Conservation (phyloP, 345 rosid species). For the Eucalyptus fibrosa region DNA sequence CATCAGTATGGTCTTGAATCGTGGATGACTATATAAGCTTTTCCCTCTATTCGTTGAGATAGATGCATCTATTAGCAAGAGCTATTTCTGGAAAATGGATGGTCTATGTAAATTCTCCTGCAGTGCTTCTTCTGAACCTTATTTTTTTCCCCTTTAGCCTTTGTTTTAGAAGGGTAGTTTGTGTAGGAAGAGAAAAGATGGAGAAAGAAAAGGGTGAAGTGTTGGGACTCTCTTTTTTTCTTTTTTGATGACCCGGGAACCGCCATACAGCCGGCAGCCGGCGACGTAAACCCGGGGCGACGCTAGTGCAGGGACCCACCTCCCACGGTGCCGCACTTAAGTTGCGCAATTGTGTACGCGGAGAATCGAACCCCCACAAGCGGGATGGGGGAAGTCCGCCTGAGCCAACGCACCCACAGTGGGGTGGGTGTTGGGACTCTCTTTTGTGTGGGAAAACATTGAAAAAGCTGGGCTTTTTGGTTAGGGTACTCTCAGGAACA, state of each 20-base stretch:
- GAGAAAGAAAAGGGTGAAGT: background rate
- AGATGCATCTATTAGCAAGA: background rate
- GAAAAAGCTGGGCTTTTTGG: background rate
- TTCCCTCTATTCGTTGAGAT: background rate
- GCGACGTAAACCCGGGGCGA: too few relatives aligned
- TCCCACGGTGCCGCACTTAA: too few relatives aligned
- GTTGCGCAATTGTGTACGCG: fast-evolving
- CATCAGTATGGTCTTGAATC: background rate
- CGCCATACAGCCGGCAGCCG: fast-evolving
- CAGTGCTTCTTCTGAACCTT: background rate
- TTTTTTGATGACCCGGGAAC: too few relatives aligned
- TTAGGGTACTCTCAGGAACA: background rate
- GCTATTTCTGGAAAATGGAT: background rate
- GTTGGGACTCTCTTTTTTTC: background rate
- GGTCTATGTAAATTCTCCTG: background rate
- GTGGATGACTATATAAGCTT: background rate
- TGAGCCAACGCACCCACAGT: fast-evolving
- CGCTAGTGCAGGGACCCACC: too few relatives aligned
- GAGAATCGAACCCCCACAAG: too few relatives aligned
- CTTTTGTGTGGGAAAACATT: background rate
- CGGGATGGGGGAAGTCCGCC: too few relatives aligned
- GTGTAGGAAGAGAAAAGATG: background rate
- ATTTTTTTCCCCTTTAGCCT: background rate
- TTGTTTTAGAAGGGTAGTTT: background rate
- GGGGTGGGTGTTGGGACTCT: background rate